Base-by-base conservation (phyloP, 2,329 filamentous ascomycete species). In the Aureobasidium sp. region DNA sequence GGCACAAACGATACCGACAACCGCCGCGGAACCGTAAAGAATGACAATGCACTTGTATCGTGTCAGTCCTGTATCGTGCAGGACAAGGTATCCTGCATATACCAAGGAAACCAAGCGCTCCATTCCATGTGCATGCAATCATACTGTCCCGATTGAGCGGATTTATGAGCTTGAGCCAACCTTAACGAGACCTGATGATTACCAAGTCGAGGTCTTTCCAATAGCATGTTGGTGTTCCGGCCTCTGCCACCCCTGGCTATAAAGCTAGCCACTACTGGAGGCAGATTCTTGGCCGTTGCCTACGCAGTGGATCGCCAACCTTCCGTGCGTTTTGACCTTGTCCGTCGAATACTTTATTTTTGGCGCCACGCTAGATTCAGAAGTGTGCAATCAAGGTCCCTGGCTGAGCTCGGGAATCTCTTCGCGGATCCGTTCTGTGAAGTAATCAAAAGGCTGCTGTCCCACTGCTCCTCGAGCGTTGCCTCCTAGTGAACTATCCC, bases 311-410 rank as follows among this genome's bases (percentile, higher is more conserved):
- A 51, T 51, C 45, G 36, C 34, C 34, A 31, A 51, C 34, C 57
- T 51, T 49, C 45, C 44, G 45, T 36, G 31, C 36, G 57, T 41
- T 58, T 60, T 60, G 45, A 27, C 57, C 44, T 60, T 25, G 57
- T 47, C n/a, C 44, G 57, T 60, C 57, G 42, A 39, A 51, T 60
- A 60, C 57, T 51, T 51, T 60, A 60, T 51, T 60, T 60, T 60
- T 41, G 57, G 45, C 57, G 44, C 25, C 45, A 42, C 57, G 57
- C 57, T 60, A 60, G 57, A 60, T 51, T 60, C 57, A 60, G 36
- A 59, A 31, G 45, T 31, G 36, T 51, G 57, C 36, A 31, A 60
- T 49, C 45, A 45, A 51, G 57, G 45, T 41, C 34, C 31, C 36
- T 48, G 42, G 44, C 42, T 47, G 20, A 49, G 44, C 56, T 29